These are phyloP conservation scores for Heritiera fomes DNA, from an alignment of 345 rosid species.

Conservation along the genomic window DNA sequence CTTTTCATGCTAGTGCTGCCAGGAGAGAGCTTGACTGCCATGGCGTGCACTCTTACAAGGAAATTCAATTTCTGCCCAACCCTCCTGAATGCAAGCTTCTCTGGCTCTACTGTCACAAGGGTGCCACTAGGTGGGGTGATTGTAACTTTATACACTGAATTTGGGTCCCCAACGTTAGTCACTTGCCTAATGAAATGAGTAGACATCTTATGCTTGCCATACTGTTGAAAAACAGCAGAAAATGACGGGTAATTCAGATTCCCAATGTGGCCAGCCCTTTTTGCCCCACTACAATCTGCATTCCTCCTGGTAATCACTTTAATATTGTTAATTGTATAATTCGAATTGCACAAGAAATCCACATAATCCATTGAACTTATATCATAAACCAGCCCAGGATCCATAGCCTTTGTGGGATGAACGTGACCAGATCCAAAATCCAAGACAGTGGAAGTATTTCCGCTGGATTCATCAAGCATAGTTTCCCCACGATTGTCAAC, in stretches of 20 bases:
- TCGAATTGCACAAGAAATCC: conserved; percentile 75
- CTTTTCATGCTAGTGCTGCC: conserved; percentile 59
- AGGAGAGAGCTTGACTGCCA: conserved; percentile 48
- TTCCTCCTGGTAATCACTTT: conserved; percentile 59
- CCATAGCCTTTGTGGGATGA: conserved; percentile 85
- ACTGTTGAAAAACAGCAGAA: conserved; percentile 64
- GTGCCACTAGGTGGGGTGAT: conserved; percentile 64
- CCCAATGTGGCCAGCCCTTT: conserved; percentile 66
- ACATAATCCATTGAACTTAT: conserved; percentile 62
- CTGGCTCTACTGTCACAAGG: conserved; percentile 59
- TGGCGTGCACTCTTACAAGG: conserved; percentile 54
- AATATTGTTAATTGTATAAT: conserved; percentile 64
- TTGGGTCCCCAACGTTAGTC: conserved; percentile 75
- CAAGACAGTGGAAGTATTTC: conserved; percentile 64
- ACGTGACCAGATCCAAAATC: conserved; percentile 88
- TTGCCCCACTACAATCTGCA: conserved; percentile 67
- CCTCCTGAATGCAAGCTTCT: conserved; percentile 57
- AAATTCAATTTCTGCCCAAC: conserved; percentile 75
- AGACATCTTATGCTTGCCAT: conserved; percentile 57
- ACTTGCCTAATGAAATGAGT: conserved; percentile 75
- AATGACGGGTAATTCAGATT: conserved; percentile 83
- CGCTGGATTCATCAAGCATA: conserved; percentile 79
- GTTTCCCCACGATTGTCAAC: conserved; percentile 58
- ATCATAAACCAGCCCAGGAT: conserved; percentile 83
- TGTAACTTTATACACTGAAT: conserved; percentile 49